Evolutionary conservation across 2,329 filamentous ascomycete genomes (phyloP), one percentile per base, ranked within the genome.

Genomic region (Gnomoniopsis smithogilvyi): DNA sequence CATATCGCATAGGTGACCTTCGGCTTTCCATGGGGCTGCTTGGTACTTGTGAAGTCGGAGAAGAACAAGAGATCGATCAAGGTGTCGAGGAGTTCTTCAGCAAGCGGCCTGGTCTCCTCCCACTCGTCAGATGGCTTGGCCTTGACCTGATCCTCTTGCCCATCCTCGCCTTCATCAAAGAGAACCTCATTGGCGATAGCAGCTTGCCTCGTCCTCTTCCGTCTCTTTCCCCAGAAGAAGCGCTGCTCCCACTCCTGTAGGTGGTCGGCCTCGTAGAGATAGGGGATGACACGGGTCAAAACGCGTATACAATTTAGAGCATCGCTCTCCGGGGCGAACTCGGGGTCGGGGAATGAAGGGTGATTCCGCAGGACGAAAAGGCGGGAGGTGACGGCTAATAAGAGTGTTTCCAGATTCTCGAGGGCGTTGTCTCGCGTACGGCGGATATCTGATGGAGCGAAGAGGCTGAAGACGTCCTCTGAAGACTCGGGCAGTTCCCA

Each of bases 391-490:
- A 96, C 80, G 53, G 90, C 91, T 46, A 94, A 81, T 64, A 96
- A 84, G 45, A 97, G 82, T 7, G 93, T 96, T 76, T 97, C 92
- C 64, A 97, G 81, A 70, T 97, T 97, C 71, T 90, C 88, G 63
- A 96, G 79, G 51, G 92, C 89, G 67, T 86, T 83, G 73, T 97
- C 94, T 70, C 93, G 86, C 49, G 92, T 93, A 66, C 93, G 87
- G 63, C 93, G 90, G 64, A 97, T 94, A 72, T 96, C 91, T 60
- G 88, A 86, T 6, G 92, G 87, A 41, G 93, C 92, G 76, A 97
- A 98, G 62, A 98, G 85, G 71, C 92, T 96, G 79, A 98, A 98
- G 69, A 99, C 88, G 79, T 99, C 95, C 72, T 98, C 95, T 54
- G 91, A 87, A 15, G 92, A 93, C 74, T 98, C 95, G 63, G 95